Conservation (phyloP, 768 basidiomycete species). For the Sarcomyxa edulis region DNA sequence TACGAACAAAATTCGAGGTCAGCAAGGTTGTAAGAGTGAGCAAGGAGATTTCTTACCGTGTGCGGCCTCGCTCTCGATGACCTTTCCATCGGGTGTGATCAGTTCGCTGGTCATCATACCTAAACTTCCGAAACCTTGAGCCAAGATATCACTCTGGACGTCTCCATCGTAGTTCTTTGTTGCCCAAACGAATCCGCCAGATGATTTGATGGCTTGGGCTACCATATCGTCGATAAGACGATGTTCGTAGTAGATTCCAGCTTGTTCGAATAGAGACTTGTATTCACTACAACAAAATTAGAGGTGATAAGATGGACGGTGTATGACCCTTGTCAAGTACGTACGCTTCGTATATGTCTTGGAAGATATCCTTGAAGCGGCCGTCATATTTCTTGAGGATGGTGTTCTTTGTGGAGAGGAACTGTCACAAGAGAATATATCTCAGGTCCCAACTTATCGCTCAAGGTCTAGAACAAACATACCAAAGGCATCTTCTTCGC, state of each 20-base stretch:
- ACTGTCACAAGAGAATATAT: constrained; percentile 37
- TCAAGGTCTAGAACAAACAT: constrained; percentile 16
- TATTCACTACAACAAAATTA: constrained; percentile 42
- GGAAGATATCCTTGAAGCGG: constrained; percentile 98
- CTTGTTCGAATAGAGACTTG: constrained; percentile 61
- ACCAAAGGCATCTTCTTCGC: constrained; percentile 74
- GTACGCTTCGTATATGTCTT: constrained; percentile 84
- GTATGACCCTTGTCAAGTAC: constrained; percentile 13
- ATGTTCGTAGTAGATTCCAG: constrained; percentile 89
- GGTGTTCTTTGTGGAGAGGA: constrained; percentile 98
- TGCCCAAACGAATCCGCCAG: constrained; percentile 85
- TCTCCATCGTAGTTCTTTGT: constrained; percentile 82
- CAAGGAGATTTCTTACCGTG: constrained; percentile 66
- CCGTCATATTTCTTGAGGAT: constrained; percentile 98
- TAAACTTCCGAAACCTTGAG: constrained; percentile 93
- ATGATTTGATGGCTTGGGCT: constrained; percentile 94
- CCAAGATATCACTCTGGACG: constrained; percentile 89
- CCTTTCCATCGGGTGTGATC: constrained; percentile 89
- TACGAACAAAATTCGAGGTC: constrained; percentile 12
- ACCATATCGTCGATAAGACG: constrained; percentile 98
- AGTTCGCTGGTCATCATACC: constrained; percentile 99
- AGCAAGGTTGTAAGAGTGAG: neutral
- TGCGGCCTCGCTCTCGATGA: constrained; percentile 94
- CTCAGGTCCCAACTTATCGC: too few species aligned
- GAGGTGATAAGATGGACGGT: neutral